Percentiles rank a stretch among this genome's conserved stretches.
Evolutionary conservation across 768 basidiomycete genomes (phyloP).

Genomic region (Favolaschia claudopus): DNA sequence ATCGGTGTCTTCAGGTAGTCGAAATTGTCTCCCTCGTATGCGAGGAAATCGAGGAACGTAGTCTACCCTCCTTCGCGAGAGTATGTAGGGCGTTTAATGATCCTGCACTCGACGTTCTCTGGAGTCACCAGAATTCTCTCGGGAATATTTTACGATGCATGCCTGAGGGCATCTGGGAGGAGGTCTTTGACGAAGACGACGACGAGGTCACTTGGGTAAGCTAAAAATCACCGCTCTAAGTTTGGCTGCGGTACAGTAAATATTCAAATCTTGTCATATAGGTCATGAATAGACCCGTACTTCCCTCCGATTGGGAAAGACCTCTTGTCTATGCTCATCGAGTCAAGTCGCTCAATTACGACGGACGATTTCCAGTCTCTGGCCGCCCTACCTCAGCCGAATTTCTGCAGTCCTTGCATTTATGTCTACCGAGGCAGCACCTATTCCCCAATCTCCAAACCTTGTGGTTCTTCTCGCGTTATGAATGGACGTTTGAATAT

Average conservation of each 20-base stretch:
- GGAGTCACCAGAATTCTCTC: slow-evolving; percentile 13
- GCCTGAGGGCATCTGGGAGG: not conserved
- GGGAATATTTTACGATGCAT: not conserved
- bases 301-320: not conserved
- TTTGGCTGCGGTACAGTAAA: not conserved
- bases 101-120: slow-evolving; percentile 27
- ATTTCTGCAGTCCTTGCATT: not conserved
- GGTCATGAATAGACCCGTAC: not conserved
- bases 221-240: not conserved
- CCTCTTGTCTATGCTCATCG: not conserved
- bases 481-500: not conserved
- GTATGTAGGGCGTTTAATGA: slow-evolving; percentile 22
- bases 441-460: not conserved
- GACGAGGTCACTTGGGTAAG: too few species aligned
- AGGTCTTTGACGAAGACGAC: not conserved
- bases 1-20: too few species aligned
- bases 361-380: not conserved
- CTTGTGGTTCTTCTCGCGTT: not conserved
- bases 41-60: too few species aligned
- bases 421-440: not conserved
- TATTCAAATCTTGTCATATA: too few species aligned
- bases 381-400: too few species aligned
- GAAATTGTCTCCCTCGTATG: too few species aligned
- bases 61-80: slow-evolving; percentile 18
- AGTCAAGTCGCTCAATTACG: not conserved